phyloP scores from a whole-genome alignment of 805 yeast species.

The Cephaloascus albidus region DNA sequence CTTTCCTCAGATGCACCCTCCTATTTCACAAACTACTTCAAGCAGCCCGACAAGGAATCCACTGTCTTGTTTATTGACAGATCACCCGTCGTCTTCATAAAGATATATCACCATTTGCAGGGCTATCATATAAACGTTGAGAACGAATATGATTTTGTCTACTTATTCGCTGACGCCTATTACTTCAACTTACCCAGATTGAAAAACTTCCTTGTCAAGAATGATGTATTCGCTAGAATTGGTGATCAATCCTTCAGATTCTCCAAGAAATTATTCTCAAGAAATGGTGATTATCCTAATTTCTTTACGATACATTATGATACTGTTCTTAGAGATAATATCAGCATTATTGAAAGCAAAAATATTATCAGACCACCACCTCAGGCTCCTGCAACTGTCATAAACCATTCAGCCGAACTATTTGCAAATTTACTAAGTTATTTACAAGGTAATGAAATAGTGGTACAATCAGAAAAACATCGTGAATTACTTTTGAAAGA shows the following conservation, averaged over 20 bases:
- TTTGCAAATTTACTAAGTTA: constrained; percentile 48
- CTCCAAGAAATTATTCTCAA: constrained; percentile 41
- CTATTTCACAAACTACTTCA: constrained; percentile 70
- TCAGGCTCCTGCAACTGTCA: constrained; percentile 43
- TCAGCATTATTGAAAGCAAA: constrained; percentile 21
- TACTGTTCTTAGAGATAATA: constrained; percentile 39
- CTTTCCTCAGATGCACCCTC: constrained; percentile 83
- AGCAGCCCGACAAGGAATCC: constrained; percentile 21
- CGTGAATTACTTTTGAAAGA: constrained; percentile 54
- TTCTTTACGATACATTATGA: constrained; percentile 59
- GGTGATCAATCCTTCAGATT: constrained; percentile 56
- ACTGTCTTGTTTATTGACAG: constrained; percentile 61
- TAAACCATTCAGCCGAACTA: constrained; percentile 40
- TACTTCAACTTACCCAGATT: constrained; percentile 62
- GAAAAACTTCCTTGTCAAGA: constrained; percentile 34
- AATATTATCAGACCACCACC: constrained; percentile 73
- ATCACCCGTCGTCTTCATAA: constrained; percentile 57
- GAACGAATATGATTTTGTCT: constrained; percentile 51
- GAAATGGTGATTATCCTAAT: constrained; percentile 69
- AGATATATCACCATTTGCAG: constrained; percentile 64
- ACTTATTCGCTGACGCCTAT: constrained; percentile 58
- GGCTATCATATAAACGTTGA: constrained; percentile 65
- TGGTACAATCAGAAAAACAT: constrained; percentile 41
- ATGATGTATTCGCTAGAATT: constrained; percentile 47
- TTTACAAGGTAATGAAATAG: constrained; percentile 44